Evolutionary conservation across 148 eudicot genomes (phyloP).

Genomic region (Limonium bicolor): DNA sequence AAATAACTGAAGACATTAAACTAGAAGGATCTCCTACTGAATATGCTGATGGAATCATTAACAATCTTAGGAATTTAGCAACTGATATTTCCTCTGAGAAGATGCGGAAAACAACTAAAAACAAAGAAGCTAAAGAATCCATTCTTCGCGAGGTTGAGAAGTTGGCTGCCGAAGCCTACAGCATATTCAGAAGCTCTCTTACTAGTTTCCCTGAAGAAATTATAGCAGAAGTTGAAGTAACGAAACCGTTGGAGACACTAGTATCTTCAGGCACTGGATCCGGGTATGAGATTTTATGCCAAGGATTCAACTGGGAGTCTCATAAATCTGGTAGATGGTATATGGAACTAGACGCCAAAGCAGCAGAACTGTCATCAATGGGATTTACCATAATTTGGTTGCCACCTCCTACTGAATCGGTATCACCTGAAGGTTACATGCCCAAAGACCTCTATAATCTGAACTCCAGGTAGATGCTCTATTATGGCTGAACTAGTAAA

Average conservation of each 20-base stretch:
- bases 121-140: constrained; percentile 60
- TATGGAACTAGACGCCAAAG: constrained; percentile 56
- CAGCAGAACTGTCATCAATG: constrained; percentile 47
- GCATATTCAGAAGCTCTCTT: constrained; percentile 62
- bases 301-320: constrained; percentile 99
- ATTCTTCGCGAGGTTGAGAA: constrained; percentile 94
- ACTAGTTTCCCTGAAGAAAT: constrained; percentile 32
- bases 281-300: constrained; percentile 82
- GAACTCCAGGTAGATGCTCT: constrained; percentile 67
- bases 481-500: too few species aligned
- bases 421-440: constrained; percentile 99
- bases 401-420: constrained; percentile 97
- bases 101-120: constrained; percentile 47
- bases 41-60: constrained; percentile 56
- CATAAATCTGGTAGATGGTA: constrained; percentile 94
- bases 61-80: constrained; percentile 56
- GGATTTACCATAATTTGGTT: constrained; percentile 91
- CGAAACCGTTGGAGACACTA: constrained; percentile 14
- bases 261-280: constrained; percentile 75
- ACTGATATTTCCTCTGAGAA: constrained; percentile 61
- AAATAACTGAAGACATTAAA: constrained; percentile 11
- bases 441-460: constrained; percentile 89
- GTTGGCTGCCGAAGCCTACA: constrained; percentile 95
- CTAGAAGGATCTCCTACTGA: constrained; percentile 27
- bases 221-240: constrained; percentile 28